phyloP scores from a whole-genome alignment of 805 yeast species.

The Isabelozyma gotoi region DNA sequence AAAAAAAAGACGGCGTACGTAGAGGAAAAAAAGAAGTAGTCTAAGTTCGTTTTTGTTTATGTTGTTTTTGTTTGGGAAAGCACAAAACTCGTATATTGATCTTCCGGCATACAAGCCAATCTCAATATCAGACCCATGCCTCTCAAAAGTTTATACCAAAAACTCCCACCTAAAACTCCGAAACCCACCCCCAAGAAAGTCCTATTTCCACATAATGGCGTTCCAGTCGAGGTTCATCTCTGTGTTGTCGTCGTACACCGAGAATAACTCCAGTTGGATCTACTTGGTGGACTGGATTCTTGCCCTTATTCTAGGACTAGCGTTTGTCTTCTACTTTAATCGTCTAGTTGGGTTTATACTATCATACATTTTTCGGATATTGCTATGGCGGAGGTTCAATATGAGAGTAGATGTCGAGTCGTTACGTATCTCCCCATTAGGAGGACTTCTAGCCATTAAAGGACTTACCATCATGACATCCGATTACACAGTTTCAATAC shows the following conservation, averaged over 20 bases:
- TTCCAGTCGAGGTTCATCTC: slow-evolving; percentile 24
- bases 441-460: slow-evolving; percentile 78
- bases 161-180: too few relatives aligned
- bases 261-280: slow-evolving; percentile 49
- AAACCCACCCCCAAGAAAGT: too few relatives aligned
- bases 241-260: slow-evolving; percentile 19
- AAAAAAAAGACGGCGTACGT: too few relatives aligned
- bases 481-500: slow-evolving; percentile 67
- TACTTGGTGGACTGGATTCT: slow-evolving; percentile 84
- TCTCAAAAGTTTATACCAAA: too few relatives aligned
- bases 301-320: slow-evolving; percentile 57
- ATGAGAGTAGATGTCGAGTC: slow-evolving; percentile 69
- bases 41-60: not conserved
- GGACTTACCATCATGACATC: slow-evolving; percentile 73
- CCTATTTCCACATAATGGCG: too few relatives aligned
- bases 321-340: slow-evolving; percentile 74
- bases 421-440: slow-evolving; percentile 71
- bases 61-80: not conserved
- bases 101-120: not conserved
- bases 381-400: slow-evolving; percentile 63
- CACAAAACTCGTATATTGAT: not conserved
- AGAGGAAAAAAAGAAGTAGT: not conserved
- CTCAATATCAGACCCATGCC: not conserved
- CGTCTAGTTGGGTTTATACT: slow-evolving; percentile 64
- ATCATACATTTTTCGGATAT: slow-evolving; percentile 48